Conservation (phyloP, 371 early-diverging fungal genomes). For the Globomyces sp. region DNA sequence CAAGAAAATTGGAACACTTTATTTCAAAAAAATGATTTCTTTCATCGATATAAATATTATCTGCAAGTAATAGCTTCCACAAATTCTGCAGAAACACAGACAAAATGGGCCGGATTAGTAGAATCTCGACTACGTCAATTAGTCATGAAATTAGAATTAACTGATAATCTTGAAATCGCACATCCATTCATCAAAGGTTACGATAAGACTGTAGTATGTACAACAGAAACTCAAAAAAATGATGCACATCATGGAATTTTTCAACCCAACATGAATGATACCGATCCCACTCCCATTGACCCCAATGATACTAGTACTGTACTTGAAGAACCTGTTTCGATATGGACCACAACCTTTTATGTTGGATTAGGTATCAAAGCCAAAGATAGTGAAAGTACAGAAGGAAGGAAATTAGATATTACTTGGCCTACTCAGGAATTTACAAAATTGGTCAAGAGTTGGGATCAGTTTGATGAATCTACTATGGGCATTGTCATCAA, state of each 20-base stretch:
- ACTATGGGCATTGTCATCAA: constrained; percentile 71
- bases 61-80: constrained; percentile 86
- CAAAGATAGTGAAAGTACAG: constrained; percentile 27
- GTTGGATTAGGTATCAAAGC: constrained; percentile 67
- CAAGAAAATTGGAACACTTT: constrained; percentile 67
- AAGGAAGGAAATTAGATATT: constrained; percentile 56
- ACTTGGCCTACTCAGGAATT: constrained; percentile 81
- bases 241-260: constrained; percentile 64
- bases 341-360: constrained; percentile 83
- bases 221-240: constrained; percentile 61
- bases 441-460: constrained; percentile 68
- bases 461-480: constrained; percentile 71
- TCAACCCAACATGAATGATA: not conserved
- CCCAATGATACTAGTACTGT: constrained; percentile 11
- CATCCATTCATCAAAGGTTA: constrained; percentile 92
- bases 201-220: constrained; percentile 64
- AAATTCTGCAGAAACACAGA: constrained; percentile 68
- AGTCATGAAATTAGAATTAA: constrained; percentile 80
- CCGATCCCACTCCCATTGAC: not conserved
- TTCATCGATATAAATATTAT: constrained; percentile 87
- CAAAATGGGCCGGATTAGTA: constrained; percentile 86
- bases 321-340: constrained; percentile 11
- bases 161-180: constrained; percentile 75
- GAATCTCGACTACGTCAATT: constrained; percentile 94
- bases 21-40: constrained; percentile 90